Evolutionary conservation across 2,329 filamentous ascomycete species (phyloP).

Genomic region (Sporothrix curviconia): DNA sequence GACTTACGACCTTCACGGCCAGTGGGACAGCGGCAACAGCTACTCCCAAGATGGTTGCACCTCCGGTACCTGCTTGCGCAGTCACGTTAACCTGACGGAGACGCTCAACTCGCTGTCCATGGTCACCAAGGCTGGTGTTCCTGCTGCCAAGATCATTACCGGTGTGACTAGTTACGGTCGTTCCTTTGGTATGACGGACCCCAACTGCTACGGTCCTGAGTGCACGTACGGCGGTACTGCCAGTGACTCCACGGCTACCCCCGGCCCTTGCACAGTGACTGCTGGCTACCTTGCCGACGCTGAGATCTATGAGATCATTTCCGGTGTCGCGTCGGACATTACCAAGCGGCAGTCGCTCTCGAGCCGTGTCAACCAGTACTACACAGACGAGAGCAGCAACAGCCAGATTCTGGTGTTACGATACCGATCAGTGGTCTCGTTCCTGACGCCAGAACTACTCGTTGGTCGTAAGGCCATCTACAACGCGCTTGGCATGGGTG

Average conservation of each 20-base stretch:
- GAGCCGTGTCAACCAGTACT: slow-evolving; percentile 3
- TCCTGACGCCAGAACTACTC: slow-evolving; percentile 18
- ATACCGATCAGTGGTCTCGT: slow-evolving; percentile 18
- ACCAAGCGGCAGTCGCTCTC: no score
- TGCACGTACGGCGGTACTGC: slow-evolving; percentile 29
- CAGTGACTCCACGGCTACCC: slow-evolving; percentile 23
- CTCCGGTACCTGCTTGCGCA: slow-evolving; percentile 27
- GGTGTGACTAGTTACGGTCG: slow-evolving; percentile 31
- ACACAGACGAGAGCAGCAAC: slow-evolving; percentile 13
- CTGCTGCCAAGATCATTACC: slow-evolving; percentile 26
- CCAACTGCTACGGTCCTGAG: slow-evolving; percentile 25
- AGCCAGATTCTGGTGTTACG: slow-evolving; percentile 17
- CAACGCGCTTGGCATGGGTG: slow-evolving; percentile 15
- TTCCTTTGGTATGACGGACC: slow-evolving; percentile 27
- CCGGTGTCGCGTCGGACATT: neutral
- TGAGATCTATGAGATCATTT: slow-evolving; percentile 27
- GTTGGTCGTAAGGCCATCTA: slow-evolving; percentile 16
- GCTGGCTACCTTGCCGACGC: slow-evolving; percentile 33
- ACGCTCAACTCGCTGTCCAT: slow-evolving; percentile 29
- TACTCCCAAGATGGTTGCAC: slow-evolving; percentile 24
- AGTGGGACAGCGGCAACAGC: slow-evolving; percentile 31
- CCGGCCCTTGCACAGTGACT: slow-evolving; percentile 31
- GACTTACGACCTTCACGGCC: slow-evolving; percentile 33
- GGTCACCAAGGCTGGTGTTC: slow-evolving; percentile 31
- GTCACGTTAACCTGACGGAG: slow-evolving; percentile 33